These are phyloP conservation scores for Mycena maculata DNA, from an alignment of 768 basidiomycete species.

Conservation along the genomic window DNA sequence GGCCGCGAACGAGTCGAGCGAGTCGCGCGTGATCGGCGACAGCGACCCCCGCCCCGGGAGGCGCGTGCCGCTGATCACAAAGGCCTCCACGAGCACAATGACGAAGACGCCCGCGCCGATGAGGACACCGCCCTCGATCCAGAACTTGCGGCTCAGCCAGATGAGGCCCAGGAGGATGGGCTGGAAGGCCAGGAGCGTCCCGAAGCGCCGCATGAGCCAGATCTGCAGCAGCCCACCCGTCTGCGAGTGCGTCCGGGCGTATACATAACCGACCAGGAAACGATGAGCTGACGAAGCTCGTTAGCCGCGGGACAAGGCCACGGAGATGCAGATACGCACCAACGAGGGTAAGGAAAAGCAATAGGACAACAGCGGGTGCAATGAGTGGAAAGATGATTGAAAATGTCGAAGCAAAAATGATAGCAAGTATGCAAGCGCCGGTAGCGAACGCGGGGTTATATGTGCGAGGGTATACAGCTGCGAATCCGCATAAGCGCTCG, in stretches of 20 bases:
- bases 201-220: constrained; percentile 80
- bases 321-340: constrained; percentile 54
- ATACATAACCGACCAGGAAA: constrained; percentile 83
- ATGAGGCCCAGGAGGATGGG: constrained; percentile 82
- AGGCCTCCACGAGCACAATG: constrained; percentile 70
- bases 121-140: constrained; percentile 78
- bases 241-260: constrained; percentile 76
- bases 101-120: constrained; percentile 65
- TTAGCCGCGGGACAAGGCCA: not conserved
- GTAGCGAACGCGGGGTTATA: constrained; percentile 78
- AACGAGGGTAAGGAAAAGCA: constrained; percentile 74
- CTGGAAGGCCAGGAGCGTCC: constrained; percentile 76
- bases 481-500: constrained; percentile 16
- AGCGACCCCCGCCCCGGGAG: constrained; percentile 62
- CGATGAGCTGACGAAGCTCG: constrained; percentile 68
- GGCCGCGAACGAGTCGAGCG: constrained; percentile 63
- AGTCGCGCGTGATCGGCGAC: constrained; percentile 66
- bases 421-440: constrained; percentile 72
- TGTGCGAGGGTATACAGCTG: constrained; percentile 76
- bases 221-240: constrained; percentile 81
- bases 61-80: constrained; percentile 62
- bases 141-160: constrained; percentile 71
- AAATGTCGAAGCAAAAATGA: constrained; percentile 81
- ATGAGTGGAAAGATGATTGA: constrained; percentile 82
- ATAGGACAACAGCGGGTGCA: constrained; percentile 73